Evolutionary conservation across 768 basidiomycete genomes (phyloP).

Genomic region (Mrakia frigida): DNA sequence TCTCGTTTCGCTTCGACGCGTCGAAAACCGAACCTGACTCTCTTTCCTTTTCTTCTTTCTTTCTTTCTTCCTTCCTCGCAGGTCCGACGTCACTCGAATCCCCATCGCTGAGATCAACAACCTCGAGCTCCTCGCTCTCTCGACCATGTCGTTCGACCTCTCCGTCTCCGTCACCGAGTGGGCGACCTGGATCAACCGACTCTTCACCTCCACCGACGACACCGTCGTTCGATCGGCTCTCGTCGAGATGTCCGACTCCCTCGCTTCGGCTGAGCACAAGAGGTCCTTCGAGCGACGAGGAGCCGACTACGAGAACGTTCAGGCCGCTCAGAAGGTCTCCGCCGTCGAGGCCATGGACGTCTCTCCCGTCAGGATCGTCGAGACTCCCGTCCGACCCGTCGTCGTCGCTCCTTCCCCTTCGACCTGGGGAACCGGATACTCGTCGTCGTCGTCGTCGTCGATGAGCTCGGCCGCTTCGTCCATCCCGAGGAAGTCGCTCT

Average conservation of each 20-base stretch:
- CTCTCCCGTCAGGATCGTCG: background rate
- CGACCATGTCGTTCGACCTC: conserved; percentile 35
- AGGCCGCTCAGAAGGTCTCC: background rate
- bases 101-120: conserved; percentile 35
- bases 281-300: background rate
- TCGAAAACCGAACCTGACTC: background rate
- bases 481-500: background rate
- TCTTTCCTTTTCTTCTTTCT: background rate
- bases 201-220: conserved; percentile 17
- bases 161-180: conserved; percentile 32
- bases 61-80: background rate
- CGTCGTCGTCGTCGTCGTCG: background rate
- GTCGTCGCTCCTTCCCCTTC: background rate
- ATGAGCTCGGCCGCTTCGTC: background rate
- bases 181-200: conserved; percentile 32
- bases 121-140: conserved; percentile 35
- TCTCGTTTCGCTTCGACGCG: background rate
- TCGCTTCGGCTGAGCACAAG: background rate
- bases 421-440: background rate
- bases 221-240: conserved; percentile 11
- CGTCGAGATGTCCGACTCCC: conserved; percentile 26
- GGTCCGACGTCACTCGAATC: conserved; percentile 37
- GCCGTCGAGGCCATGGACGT: background rate
- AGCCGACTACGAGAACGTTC: conserved; percentile 9
- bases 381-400: background rate